Evolutionary conservation across 345 rosid species (phyloP).

Genomic region (Eucalyptus pumila): DNA sequence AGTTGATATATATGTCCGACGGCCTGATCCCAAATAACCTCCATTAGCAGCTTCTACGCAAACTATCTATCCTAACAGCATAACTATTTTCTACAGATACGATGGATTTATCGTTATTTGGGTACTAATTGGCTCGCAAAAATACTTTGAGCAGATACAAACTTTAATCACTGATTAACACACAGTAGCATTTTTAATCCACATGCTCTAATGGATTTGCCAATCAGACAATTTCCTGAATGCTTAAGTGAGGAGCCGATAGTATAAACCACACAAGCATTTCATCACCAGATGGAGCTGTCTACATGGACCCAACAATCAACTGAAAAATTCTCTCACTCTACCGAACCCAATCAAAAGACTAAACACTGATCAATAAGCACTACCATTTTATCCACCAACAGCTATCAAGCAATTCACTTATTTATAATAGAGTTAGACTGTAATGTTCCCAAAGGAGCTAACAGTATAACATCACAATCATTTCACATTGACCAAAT

Average conservation of each 20-base stretch:
- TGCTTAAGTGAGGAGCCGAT: not conserved
- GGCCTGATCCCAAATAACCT: not conserved
- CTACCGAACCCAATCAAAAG: not conserved
- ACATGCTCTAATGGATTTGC: not conserved
- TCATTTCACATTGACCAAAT: not conserved
- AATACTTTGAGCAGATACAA: not conserved
- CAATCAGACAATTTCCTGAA: not conserved
- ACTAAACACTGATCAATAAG: not conserved
- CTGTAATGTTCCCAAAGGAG: not conserved
- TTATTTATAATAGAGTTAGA: not conserved
- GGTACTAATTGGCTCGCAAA: not conserved
- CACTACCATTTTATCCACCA: not conserved
- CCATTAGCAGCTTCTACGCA: not conserved
- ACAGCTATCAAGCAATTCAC: not conserved
- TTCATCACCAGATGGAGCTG: not conserved
- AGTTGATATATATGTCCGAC: not conserved
- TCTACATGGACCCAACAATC: not conserved
- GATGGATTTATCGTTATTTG: not conserved
- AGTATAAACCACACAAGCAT: not conserved
- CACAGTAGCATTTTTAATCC: not conserved
- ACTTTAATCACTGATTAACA: not conserved
- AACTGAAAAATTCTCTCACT: not conserved
- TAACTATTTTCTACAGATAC: not conserved
- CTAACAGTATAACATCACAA: not conserved
- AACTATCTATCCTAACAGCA: not conserved